A percentile compares a stretch with the other conserved stretches of the same genome.
Conservation (phyloP, 176 grass and related monocot genomes). For the Carex pumila region DNA sequence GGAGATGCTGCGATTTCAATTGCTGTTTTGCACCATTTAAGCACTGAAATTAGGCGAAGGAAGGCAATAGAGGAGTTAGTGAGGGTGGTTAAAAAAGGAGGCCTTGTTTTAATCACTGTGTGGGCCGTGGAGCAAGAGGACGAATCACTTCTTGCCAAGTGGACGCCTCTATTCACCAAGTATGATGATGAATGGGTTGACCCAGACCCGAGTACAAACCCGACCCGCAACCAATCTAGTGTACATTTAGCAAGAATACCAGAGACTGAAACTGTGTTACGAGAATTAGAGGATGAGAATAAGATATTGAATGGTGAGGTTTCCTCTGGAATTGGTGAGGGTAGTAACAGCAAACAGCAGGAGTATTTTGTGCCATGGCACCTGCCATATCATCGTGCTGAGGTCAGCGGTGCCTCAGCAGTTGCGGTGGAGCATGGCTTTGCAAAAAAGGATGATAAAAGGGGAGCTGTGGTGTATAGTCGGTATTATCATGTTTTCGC, state of each 20-base stretch:
- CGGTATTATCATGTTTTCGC: constrained; percentile 97
- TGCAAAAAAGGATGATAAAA: constrained; percentile 89
- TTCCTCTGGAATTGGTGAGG: constrained; percentile 14
- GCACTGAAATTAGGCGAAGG: constrained; percentile 71
- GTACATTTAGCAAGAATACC: constrained; percentile 58
- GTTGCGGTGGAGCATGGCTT: constrained; percentile 71
- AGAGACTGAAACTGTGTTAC: constrained; percentile 40
- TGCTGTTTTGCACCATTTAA: constrained; percentile 85
- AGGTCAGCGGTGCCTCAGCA: constrained; percentile 75
- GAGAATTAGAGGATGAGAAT: constrained; percentile 24
- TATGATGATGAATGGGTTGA: constrained; percentile 96
- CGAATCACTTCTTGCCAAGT: constrained; percentile 57
- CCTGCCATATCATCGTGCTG: constrained; percentile 89
- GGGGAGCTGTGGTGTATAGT: constrained; percentile 79
- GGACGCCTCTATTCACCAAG: constrained; percentile 78
- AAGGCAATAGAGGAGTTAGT: constrained; percentile 86
- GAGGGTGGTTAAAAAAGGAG: constrained; percentile 67
- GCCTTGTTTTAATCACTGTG: constrained; percentile 88
- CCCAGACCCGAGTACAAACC: constrained; percentile 34
- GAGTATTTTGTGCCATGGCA: constrained; percentile 99
- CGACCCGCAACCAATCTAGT: constrained; percentile 37
- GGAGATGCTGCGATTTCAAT: constrained; percentile 86
- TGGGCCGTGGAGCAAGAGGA: constrained; percentile 95
- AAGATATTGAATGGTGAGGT: constrained; percentile 21
- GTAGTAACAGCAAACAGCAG: constrained; percentile 43